These are phyloP conservation scores for Phytopythium montanum DNA, from an alignment of 352 stramenopile species.

Conservation along the genomic window DNA sequence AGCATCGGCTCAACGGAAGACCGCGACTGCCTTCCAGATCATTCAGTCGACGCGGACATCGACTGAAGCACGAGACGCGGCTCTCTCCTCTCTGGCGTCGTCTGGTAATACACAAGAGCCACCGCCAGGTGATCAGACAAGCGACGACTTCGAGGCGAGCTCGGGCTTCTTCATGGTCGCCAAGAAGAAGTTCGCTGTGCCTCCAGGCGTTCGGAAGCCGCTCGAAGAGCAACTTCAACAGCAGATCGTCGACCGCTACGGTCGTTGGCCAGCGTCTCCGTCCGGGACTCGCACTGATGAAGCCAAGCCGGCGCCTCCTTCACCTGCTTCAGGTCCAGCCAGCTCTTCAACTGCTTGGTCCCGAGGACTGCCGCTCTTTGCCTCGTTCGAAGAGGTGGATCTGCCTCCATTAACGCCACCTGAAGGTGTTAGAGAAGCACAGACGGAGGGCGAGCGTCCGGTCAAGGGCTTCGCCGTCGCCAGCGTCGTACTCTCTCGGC, in stretches of 20 bases:
- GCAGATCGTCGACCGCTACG: conserved; percentile 23
- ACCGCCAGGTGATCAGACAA: not conserved
- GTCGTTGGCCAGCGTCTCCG: not conserved
- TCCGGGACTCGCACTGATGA: not conserved
- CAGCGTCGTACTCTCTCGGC: conserved; percentile 56
- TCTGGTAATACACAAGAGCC: not conserved
- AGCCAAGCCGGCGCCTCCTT: not conserved
- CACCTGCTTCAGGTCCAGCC: not conserved
- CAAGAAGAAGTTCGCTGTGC: conserved; percentile 35
- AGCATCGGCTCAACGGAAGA: not conserved
- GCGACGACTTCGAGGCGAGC: not conserved
- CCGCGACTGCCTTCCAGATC: conserved; percentile 26
- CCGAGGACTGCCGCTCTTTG: conserved; percentile 16
- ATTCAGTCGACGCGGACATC: conserved; percentile 11
- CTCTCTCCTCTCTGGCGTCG: not conserved
- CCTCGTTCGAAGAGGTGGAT: conserved; percentile 37
- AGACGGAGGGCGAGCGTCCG: not conserved
- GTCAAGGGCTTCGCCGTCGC: conserved; percentile 33
- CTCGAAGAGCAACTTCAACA: conserved; percentile 32
- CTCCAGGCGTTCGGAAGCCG: conserved; percentile 22
- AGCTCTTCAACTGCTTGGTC: not conserved
- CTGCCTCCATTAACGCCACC: not conserved
- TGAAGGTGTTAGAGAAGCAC: not conserved
- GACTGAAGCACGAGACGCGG: conserved; percentile 12
- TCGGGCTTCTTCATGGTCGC: conserved; percentile 26